Conservation (phyloP, 2,329 filamentous ascomycete genomes). For the Fusarium subtropicale region DNA sequence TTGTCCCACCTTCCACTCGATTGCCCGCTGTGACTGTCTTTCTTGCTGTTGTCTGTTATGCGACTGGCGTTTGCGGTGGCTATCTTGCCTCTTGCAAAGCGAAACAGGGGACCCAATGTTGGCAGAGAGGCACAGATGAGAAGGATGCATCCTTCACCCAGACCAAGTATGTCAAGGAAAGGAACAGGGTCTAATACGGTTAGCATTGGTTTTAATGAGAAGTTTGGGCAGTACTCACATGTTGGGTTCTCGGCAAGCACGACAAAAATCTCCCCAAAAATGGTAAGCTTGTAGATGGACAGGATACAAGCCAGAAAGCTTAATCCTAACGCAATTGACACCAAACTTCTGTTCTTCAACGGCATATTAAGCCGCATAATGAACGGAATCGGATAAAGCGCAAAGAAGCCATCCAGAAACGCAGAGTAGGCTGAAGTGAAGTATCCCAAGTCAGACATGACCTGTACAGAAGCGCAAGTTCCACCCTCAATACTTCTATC, state of each 20-base stretch:
- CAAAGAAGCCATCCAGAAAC: constrained; percentile 46
- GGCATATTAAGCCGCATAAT: constrained; percentile 47
- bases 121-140: constrained; percentile 44
- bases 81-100: constrained; percentile 33
- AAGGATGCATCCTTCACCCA: constrained; percentile 44
- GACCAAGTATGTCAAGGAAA: constrained; percentile 44
- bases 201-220: neutral
- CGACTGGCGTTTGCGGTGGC: constrained; percentile 15
- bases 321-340: constrained; percentile 42
- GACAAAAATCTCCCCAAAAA: constrained; percentile 42
- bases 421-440: constrained; percentile 46
- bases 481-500: constrained; percentile 36
- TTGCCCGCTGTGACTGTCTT: neutral
- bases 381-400: constrained; percentile 44
- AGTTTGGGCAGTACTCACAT: constrained; percentile 24
- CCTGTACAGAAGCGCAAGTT: constrained; percentile 32
- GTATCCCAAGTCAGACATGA: constrained; percentile 43
- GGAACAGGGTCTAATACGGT: constrained; percentile 24
- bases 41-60: constrained; percentile 5
- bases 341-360: constrained; percentile 38
- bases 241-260: constrained; percentile 40
- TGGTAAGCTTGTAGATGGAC: constrained; percentile 45
- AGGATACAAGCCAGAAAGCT: constrained; percentile 41
- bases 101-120: constrained; percentile 42
- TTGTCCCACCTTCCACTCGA: constrained; percentile 31